Base-by-base conservation (phyloP, 495 filamentous ascomycete species). In the Hyaloscypha finlandica region DNA sequence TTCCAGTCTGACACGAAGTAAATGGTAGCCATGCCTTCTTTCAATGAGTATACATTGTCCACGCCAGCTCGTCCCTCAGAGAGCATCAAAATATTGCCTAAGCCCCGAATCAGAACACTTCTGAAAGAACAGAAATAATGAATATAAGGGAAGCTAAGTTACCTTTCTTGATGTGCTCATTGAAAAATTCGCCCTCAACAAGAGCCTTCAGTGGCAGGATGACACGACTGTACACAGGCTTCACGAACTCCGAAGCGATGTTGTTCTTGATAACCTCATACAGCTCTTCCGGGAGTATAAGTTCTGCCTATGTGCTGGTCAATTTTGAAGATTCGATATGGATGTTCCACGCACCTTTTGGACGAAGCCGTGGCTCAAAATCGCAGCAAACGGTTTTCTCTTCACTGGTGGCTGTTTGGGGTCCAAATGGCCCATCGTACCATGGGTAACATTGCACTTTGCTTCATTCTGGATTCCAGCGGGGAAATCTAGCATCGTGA, bases 31-130 rank as follows among this genome's bases (percentile, higher is more conserved):
- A 12, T 65, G 86, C 94, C 94, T 63, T 94, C 85, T 65, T 77
- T 83, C 2, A 99, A 78, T 0, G 84, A 86, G 73, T 90, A 96
- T 3, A 92, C 81, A 74, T 92, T 92, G 72, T 97, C 92, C 11
- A 90, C 84, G n/a, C 89, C 91, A 51, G 86, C 80, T 29, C 85
- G 83, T 32, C 95, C 95, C 74, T 96, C 90, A 0, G 96, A 97
- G 19, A 97, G 86, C 92, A 99, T 95, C 73, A 96, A 75, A 68
- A 96, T 82, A 74, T 93, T 90, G 22, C 95, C 94, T 97, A 64
- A 32, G 22, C 33, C 37, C 5, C n/a, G 52, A 45, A 37, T 66
- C 16, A 68, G 53, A 12, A 30, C 8, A 25, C 53, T 29, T 60
- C 20, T 22, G 25, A 32, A 32, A 16, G 16, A 54, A 3, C 25